These are phyloP conservation scores for Schizothecium vesticola DNA, from an alignment of 495 filamentous ascomycete genomes.

Conservation along the genomic window DNA sequence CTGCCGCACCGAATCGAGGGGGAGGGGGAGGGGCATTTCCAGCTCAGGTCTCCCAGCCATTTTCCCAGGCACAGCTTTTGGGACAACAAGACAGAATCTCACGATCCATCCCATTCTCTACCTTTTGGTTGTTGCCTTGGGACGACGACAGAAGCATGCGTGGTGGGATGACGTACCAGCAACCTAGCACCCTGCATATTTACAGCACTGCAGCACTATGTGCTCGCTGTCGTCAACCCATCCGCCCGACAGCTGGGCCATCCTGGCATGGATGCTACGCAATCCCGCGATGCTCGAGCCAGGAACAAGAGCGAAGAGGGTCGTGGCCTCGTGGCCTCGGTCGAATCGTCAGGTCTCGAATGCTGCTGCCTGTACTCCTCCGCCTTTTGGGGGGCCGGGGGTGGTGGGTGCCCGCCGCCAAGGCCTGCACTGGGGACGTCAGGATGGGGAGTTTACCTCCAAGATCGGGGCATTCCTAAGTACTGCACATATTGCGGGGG, in stretches of 20 bases:
- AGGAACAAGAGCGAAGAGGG: neutral
- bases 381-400: neutral
- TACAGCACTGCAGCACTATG: no score
- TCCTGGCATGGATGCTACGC: constrained; percentile 1
- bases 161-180: neutral
- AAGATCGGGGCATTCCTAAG: neutral
- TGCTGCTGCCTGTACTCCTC: constrained; percentile 11
- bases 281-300: constrained; percentile 5
- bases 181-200: neutral
- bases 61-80: neutral
- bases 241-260: neutral
- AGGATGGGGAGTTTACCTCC: neutral
- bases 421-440: neutral
- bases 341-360: constrained; percentile 12
- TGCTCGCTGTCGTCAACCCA: neutral
- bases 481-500: neutral
- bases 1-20: neutral
- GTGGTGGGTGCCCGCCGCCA: neutral
- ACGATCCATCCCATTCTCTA: neutral
- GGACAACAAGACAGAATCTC: neutral
- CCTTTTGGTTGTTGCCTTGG: neutral
- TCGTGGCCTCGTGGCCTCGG: neutral
- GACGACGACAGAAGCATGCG: neutral
- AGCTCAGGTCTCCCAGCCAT: neutral
- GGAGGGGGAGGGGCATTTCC: neutral